A percentile compares a stretch with the other conserved stretches of the same genome.
Evolutionary conservation across 2,329 filamentous ascomycete genomes (phyloP).

Genomic region (Penicillium sp.): DNA sequence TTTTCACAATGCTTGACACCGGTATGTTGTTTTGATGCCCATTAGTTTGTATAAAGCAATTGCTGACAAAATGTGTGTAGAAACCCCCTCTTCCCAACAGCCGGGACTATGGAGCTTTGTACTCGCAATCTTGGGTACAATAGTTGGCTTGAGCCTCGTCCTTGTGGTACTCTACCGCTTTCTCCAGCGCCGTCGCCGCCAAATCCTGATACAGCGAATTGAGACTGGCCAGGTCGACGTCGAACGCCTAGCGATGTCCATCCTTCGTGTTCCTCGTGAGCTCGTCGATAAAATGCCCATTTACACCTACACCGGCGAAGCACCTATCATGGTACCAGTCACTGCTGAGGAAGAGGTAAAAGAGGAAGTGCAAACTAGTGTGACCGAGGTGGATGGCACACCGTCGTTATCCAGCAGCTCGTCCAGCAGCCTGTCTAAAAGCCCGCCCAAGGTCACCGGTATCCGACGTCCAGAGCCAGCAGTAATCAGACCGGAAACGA

Average conservation of each 20-base stretch:
- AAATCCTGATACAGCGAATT: slow-evolving; percentile 67
- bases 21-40: slow-evolving; percentile 25
- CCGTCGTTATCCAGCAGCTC: background rate
- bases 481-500: slow-evolving; percentile 6
- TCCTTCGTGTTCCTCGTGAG: slow-evolving; percentile 70
- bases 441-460: background rate
- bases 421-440: background rate
- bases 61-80: slow-evolving; percentile 45
- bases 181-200: slow-evolving; percentile 69
- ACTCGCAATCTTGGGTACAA: slow-evolving; percentile 77
- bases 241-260: slow-evolving; percentile 80
- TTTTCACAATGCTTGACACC: slow-evolving; percentile 52
- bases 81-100: slow-evolving; percentile 40
- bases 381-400: slow-evolving; percentile 4
- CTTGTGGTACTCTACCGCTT: slow-evolving; percentile 72
- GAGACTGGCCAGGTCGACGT: slow-evolving; percentile 77
- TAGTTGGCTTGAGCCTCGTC: slow-evolving; percentile 63
- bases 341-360: background rate
- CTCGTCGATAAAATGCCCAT: slow-evolving; percentile 73
- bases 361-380: background rate
- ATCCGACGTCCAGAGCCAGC: slow-evolving; percentile 13
- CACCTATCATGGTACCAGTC: slow-evolving; percentile 2
- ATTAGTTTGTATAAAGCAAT: slow-evolving; percentile 37
- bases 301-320: slow-evolving; percentile 64
- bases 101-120: slow-evolving; percentile 79